Percentiles rank a stretch among this genome's conserved stretches.
These are phyloP conservation scores for Sanchytrium tribonematis DNA, from an alignment of 371 early-diverging fungal species.

Conservation along the genomic window DNA sequence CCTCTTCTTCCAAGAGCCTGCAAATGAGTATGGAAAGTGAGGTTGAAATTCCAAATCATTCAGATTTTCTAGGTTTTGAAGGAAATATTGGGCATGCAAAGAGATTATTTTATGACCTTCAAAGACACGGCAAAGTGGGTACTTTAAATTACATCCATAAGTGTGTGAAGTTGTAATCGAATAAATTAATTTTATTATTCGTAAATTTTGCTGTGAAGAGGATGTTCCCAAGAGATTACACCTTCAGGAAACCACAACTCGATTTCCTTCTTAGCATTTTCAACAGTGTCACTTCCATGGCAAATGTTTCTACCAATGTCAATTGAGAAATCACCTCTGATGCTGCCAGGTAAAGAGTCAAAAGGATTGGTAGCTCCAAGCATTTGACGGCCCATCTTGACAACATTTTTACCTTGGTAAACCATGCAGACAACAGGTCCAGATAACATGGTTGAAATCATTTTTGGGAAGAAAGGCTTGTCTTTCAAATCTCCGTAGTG, in stretches of 20 bases:
- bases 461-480: conserved; percentile 85
- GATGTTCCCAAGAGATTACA: conserved; percentile 25
- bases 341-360: conserved; percentile 84
- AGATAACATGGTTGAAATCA: conserved; percentile 64
- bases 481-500: conserved; percentile 80
- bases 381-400: conserved; percentile 81
- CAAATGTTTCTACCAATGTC: conserved; percentile 76
- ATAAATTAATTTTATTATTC: conserved; percentile 18
- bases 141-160: conserved; percentile 10
- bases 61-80: conserved; percentile 25
- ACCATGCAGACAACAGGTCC: conserved; percentile 21
- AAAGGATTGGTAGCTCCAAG: conserved; percentile 69
- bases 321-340: conserved; percentile 89
- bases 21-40: conserved; percentile 2
- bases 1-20: neutral
- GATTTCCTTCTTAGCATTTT: conserved; percentile 88
- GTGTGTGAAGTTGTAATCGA: neutral
- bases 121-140: conserved; percentile 31
- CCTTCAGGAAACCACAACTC: conserved; percentile 84
- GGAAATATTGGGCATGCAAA: no score
- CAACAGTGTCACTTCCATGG: conserved; percentile 96
- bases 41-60: conserved; percentile 16
- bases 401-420: conserved; percentile 85
- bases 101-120: conserved; percentile 46
- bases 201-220: conserved; percentile 40